Percentiles rank a stretch among this genome's conserved stretches.
Evolutionary conservation across 192 early-diverging fungal genomes (phyloP).

Genomic region (Cetraspora pellucida): DNA sequence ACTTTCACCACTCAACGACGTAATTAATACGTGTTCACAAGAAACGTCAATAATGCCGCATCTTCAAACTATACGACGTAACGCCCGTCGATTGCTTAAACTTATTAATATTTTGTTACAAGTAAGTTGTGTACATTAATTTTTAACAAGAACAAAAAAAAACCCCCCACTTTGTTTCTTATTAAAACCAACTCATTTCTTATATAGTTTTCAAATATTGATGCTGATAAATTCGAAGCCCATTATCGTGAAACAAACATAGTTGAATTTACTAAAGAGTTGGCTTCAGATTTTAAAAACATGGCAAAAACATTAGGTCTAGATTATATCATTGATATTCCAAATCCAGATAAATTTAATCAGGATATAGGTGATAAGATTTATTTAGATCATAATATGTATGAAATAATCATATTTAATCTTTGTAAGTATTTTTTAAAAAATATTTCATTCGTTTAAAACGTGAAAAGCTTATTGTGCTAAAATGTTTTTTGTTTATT

Average conservation of each 20-base stretch:
- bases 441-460: neutral
- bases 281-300: conserved; percentile 53
- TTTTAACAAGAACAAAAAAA: too few relatives aligned
- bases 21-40: conserved; percentile 35
- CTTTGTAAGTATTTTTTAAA: too few relatives aligned
- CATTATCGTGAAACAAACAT: conserved; percentile 47
- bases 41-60: conserved; percentile 30
- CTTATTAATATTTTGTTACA: conserved; percentile 66
- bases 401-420: conserved; percentile 31
- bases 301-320: conserved; percentile 39
- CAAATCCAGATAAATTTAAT: conserved; percentile 7
- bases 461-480: too few relatives aligned
- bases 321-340: conserved; percentile 40
- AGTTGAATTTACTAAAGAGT: too few relatives aligned
- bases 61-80: conserved; percentile 53
- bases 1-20: conserved; percentile 57
- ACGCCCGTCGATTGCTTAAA: conserved; percentile 52
- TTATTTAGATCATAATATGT: conserved; percentile 16
- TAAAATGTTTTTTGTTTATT: too few relatives aligned
- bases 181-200: too few relatives aligned
- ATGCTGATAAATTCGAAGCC: conserved; percentile 33
- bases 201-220: conserved; percentile 25
- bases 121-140: neutral
- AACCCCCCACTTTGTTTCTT: too few relatives aligned
- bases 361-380: neutral